Base-by-base conservation (phyloP, 1,284 basidiomycete species). In the Clitocybe nebularis region DNA sequence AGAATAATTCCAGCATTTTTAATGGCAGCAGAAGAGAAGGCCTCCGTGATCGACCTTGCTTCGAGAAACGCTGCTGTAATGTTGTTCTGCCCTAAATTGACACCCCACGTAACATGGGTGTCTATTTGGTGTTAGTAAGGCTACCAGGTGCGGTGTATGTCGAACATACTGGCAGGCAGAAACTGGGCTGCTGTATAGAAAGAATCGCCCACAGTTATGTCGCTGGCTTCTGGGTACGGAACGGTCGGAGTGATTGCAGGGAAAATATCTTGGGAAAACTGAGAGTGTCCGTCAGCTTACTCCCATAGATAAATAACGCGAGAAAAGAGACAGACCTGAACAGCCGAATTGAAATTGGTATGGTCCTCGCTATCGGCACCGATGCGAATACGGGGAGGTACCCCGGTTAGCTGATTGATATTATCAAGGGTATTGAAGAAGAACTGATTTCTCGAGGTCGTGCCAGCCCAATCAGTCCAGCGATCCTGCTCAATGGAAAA, bases 401-500 rank as follows among this genome's bases (percentile, higher is more conserved):
- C 56, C 1, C 81, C 76, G 2, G 78, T 74, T 11, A 80, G 61
- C 22, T 58, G 52, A 29, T 68, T 73, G 41, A 80, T 56, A 53
- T 81, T 83, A 43, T 73, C 61, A 35, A 84, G 62, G 6, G 72
- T 71, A 48, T 77, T 81, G 60, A 68, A 67, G 48, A 78, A 74
- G 58, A 81, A 84, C 11, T 69, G 45, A 52, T 83, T 83, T 26
- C 61, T 61, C 3, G 66, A 57, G 7, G 64, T 60, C 0, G 63
- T 68, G 7, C 82, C 81, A 9, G 61, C 60, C 81, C 81, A 85
- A 46, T 81, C 79, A 9, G 68, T 65, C 80, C 80, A 84, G 10
- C 75, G 63, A 51, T 84, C 81, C 55, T 82, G 76, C 55, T 84
- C 82, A 41, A 85, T 74, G 11, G 80, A 84, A 48, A 84, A 71